Evolutionary conservation across 2,329 filamentous ascomycete genomes (phyloP).

Genomic region (Nemania serpens): DNA sequence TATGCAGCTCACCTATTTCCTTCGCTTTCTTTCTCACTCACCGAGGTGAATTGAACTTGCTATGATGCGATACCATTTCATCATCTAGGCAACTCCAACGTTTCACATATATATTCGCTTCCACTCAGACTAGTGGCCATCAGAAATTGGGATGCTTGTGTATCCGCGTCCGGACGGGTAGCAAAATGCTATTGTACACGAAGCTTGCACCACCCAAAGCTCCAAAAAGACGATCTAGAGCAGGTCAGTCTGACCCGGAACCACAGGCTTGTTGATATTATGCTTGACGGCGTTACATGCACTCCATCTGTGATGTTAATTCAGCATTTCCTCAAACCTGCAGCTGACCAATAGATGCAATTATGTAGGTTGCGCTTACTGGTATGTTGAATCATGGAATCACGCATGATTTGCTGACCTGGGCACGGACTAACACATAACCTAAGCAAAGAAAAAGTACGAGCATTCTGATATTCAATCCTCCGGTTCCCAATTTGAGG

Average conservation of each 20-base stretch:
- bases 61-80: slow-evolving; percentile 7
- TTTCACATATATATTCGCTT: background rate
- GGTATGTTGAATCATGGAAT: slow-evolving; percentile 46
- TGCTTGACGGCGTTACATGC: background rate
- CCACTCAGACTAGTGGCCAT: background rate
- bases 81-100: slow-evolving; percentile 9
- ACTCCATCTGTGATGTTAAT: background rate
- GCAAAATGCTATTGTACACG: slow-evolving; percentile 62
- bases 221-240: slow-evolving; percentile 63
- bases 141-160: slow-evolving; percentile 17
- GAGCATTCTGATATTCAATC: slow-evolving; percentile 24
- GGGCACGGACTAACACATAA: slow-evolving; percentile 22
- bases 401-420: background rate
- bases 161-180: slow-evolving; percentile 23
- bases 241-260: slow-evolving; percentile 50
- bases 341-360: slow-evolving; percentile 34
- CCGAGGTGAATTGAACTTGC: slow-evolving; percentile 6
- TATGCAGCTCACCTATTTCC: slow-evolving; percentile 13
- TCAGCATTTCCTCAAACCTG: background rate
- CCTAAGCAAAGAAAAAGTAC: slow-evolving; percentile 59
- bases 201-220: slow-evolving; percentile 60
- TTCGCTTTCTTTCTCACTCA: slow-evolving; percentile 7
- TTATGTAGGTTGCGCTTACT: slow-evolving; percentile 54
- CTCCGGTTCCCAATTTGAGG: background rate
- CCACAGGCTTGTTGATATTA: background rate